These are phyloP conservation scores for Aspergillus sp. DNA, from an alignment of 2,329 filamentous ascomycete species.

Conservation along the genomic window DNA sequence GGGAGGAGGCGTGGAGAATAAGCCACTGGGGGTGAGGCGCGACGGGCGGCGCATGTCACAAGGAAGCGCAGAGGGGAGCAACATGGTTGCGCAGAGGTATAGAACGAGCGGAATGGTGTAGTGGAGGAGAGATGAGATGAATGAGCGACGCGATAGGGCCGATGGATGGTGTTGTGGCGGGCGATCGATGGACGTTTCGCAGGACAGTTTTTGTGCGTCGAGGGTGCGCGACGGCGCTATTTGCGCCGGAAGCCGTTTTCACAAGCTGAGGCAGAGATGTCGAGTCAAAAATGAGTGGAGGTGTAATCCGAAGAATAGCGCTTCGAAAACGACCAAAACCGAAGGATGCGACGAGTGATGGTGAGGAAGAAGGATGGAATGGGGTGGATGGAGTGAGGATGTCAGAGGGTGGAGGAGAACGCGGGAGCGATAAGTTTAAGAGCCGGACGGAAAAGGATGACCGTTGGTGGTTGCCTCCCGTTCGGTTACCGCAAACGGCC, in stretches of 20 bases:
- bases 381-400: slow-evolving; percentile 12
- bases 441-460: slow-evolving; percentile 14
- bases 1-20: slow-evolving; percentile 39
- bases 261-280: slow-evolving; percentile 17
- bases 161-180: slow-evolving; percentile 5
- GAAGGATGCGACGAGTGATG: slow-evolving; percentile 36
- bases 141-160: slow-evolving; percentile 9
- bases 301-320: slow-evolving; percentile 16
- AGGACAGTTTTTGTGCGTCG: slow-evolving; percentile 14
- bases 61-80: slow-evolving; percentile 46
- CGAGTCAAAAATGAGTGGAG: slow-evolving; percentile 17
- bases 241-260: slow-evolving; percentile 33
- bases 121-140: neutral
- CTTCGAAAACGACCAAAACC: slow-evolving; percentile 21
- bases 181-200: slow-evolving; percentile 3
- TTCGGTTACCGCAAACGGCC: slow-evolving; percentile 7
- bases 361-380: slow-evolving; percentile 42
- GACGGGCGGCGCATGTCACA: slow-evolving; percentile 42
- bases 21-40: slow-evolving; percentile 33
- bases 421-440: slow-evolving; percentile 20
- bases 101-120: neutral
- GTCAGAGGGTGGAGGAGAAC: slow-evolving; percentile 9
- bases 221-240: slow-evolving; percentile 22
- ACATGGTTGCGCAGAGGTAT: slow-evolving; percentile 28
- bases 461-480: neutral